phyloP scores from a whole-genome alignment of 495 filamentous ascomycete species.

The Talaromyces liani region DNA sequence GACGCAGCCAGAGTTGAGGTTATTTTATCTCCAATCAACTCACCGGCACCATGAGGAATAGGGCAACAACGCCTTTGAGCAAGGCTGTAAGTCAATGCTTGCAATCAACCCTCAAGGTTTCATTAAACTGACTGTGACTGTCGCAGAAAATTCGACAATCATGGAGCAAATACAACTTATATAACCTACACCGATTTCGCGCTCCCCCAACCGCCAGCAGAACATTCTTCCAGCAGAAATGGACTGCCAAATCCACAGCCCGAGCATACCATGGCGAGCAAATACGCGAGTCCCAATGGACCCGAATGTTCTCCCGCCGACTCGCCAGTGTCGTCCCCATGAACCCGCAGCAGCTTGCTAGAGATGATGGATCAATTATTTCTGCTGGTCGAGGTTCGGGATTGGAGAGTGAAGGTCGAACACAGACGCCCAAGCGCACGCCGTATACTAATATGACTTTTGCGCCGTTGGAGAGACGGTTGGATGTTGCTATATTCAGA shows the following conservation, averaged over 20 bases:
- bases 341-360: slow-evolving; percentile 67
- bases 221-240: slow-evolving; percentile 98
- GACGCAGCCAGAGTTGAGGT: not conserved
- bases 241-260: slow-evolving; percentile 71
- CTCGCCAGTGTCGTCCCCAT: slow-evolving; percentile 78
- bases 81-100: slow-evolving; percentile 28
- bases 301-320: slow-evolving; percentile 77
- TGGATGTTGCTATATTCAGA: slow-evolving; percentile 88
- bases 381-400: slow-evolving; percentile 81
- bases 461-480: slow-evolving; percentile 78
- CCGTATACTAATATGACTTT: slow-evolving; percentile 93
- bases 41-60: slow-evolving; percentile 36
- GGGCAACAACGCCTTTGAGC: slow-evolving; percentile 36
- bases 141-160: slow-evolving; percentile 84
- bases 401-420: slow-evolving; percentile 20
- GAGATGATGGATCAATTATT: slow-evolving; percentile 68
- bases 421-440: slow-evolving; percentile 29
- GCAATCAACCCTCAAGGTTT: not conserved
- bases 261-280: slow-evolving; percentile 93
- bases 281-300: slow-evolving; percentile 82
- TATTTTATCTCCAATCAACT: not conserved
- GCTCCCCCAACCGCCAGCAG: slow-evolving; percentile 25
- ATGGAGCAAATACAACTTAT: slow-evolving; percentile 97
- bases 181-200: slow-evolving; percentile 60
- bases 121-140: not conserved